phyloP scores from a whole-genome alignment of 2,329 filamentous ascomycete species.

The Fusarium napiforme region DNA sequence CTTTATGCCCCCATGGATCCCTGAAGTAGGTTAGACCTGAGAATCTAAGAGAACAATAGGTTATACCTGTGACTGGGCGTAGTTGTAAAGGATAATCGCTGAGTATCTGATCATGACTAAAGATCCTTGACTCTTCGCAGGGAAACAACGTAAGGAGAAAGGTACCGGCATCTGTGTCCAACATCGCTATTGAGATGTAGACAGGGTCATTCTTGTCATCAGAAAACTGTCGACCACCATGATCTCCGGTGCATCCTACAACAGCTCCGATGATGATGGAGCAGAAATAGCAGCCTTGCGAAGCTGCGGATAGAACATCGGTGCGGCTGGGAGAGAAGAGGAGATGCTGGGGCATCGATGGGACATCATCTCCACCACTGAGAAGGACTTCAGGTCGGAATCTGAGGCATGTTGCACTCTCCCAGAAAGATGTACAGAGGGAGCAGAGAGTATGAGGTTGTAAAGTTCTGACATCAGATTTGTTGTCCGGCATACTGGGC shows the following conservation, averaged over 20 bases:
- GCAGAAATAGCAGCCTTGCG: background rate
- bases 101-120: background rate
- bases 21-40: no score
- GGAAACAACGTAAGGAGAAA: background rate
- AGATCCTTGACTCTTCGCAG: background rate
- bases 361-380: background rate
- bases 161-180: background rate
- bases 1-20: background rate
- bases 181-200: background rate
- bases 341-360: background rate
- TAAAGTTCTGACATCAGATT: background rate
- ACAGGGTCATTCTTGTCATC: background rate
- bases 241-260: background rate
- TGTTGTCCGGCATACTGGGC: background rate
- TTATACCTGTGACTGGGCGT: background rate
- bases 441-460: background rate
- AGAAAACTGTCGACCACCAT: background rate
- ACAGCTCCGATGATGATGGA: background rate
- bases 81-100: background rate
- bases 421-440: background rate
- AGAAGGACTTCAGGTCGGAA: background rate
- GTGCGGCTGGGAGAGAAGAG: background rate
- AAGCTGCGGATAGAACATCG: background rate
- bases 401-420: background rate
- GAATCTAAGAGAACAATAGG: no score